Conservation (phyloP, 352 stramenopile species). For the Globisporangium yorkense region DNA sequence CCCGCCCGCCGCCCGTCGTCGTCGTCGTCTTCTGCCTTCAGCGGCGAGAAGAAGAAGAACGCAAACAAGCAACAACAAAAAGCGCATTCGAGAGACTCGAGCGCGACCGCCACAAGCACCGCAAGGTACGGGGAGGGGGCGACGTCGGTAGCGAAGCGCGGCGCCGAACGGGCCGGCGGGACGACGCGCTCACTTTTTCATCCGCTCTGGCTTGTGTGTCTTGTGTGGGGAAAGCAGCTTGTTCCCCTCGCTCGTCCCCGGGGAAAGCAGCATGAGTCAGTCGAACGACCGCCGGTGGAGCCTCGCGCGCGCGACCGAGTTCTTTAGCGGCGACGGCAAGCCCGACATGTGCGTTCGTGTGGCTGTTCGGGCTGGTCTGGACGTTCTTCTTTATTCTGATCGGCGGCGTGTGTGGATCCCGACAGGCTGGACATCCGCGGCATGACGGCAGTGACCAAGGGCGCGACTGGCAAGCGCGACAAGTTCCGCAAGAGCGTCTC, state of each 20-base stretch:
- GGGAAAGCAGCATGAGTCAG: conserved; percentile 31
- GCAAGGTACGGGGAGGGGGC: no score
- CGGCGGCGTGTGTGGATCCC: no score
- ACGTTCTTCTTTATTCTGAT: background rate
- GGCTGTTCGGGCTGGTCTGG: background rate
- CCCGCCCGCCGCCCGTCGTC: background rate
- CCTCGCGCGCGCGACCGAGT: conserved; percentile 80
- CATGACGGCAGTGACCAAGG: conserved; percentile 84
- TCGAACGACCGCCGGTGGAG: conserved; percentile 77
- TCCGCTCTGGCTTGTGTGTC: no score
- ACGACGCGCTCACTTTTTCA: no score
- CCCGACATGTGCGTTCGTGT: conserved; percentile 60
- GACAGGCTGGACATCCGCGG: conserved; percentile 80
- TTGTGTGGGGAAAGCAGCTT: no score
- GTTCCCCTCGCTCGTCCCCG: background rate
- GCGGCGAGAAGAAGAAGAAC: no score
- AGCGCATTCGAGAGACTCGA: no score
- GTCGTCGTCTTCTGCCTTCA: background rate
- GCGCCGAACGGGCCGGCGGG: no score
- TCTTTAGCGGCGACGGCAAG: conserved; percentile 86
- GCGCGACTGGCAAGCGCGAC: conserved; percentile 77
- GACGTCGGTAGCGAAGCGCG: no score
- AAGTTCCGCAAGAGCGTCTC: conserved; percentile 87
- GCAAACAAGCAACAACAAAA: no score
- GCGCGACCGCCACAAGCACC: no score